Evolutionary conservation across 352 stramenopile species (phyloP), one percentile per base, ranked within the genome.

Genomic region (Lagenidium sp.): DNA sequence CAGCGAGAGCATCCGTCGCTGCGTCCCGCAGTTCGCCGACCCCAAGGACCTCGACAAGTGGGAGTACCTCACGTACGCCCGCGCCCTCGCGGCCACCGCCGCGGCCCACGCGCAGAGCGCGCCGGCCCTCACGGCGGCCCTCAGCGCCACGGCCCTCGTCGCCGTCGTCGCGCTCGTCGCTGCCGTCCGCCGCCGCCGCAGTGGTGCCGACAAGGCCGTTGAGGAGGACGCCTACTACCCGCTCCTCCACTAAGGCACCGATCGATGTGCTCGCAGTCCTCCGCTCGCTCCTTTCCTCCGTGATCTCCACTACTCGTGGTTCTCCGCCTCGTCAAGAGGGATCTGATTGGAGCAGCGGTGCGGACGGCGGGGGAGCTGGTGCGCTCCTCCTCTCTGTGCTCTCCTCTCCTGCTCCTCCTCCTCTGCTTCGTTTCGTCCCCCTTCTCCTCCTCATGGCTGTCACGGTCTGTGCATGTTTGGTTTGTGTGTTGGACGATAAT

Each of bases 91-190:
- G 36, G 21, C 28, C 12, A 22, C 5, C 24, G 12, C 6, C 4
- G 24, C 23, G 3, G 38, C 21, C 24, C 13, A 10, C 2, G 24
- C 38, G 15, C 8, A 13, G 24, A 7, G 23, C 23, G 16, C 15
- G 23, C 22, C 23, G 15, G 24, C 21, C 4, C 16, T 22, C 4
- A n/a, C 24, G 23, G n/a, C 1, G 2, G 22, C 24, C 31, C 19
- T 23, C 35, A 11, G 35, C 19, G 16, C 21, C 35, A 12, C 35
- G 16, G 16, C 16, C 25, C 35, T 41, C 18, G 35, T 41, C 35
- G 35, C 35, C 2, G 35, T 41, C n/a, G 35, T 41, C 18, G 35
- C 35, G 35, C 35, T 41, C n/a, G 35, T 41, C 13, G 35, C 21
- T 13, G 35, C 21, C n/a, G n/a, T 13, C 5, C 35, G 35, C 19